phyloP scores from a whole-genome alignment of 257 asterid genomes.

The Ilex aquifolium region DNA sequence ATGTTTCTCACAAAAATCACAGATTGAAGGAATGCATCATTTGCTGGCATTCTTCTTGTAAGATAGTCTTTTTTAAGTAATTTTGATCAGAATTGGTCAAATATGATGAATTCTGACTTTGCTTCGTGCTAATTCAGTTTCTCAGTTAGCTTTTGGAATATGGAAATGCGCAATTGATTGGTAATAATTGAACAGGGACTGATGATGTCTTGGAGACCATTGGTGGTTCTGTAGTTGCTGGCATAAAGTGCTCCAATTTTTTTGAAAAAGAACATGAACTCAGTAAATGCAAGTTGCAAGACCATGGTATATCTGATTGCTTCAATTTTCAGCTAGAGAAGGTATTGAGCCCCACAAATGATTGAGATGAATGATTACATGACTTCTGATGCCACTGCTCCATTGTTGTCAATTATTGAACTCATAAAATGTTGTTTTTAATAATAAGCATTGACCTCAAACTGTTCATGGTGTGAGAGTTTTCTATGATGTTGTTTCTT shows the following conservation, averaged over 20 bases:
- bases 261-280: conserved; percentile 30
- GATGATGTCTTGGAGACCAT: conserved; percentile 23
- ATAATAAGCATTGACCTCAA: neutral
- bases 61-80: too few relatives aligned
- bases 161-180: conserved; percentile 3
- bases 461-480: neutral
- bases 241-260: conserved; percentile 15
- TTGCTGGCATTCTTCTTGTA: too few relatives aligned
- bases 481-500: neutral
- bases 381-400: conserved; percentile 12
- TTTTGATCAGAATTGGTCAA: neutral
- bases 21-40: too few relatives aligned
- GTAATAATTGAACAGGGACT: conserved; percentile 37
- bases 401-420: conserved; percentile 10
- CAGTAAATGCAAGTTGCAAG: conserved; percentile 24
- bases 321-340: conserved; percentile 26
- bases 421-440: conserved; percentile 4
- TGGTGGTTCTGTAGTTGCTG: conserved; percentile 13
- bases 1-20: too few relatives aligned
- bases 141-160: too few relatives aligned
- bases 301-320: conserved; percentile 11
- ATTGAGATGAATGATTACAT: conserved; percentile 9
- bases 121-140: too few relatives aligned
- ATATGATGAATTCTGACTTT: conserved; percentile 12
- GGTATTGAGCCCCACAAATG: conserved; percentile 28